These are phyloP conservation scores for Omphalotus guepiniiformis DNA, from an alignment of 768 basidiomycete genomes.

Conservation along the genomic window DNA sequence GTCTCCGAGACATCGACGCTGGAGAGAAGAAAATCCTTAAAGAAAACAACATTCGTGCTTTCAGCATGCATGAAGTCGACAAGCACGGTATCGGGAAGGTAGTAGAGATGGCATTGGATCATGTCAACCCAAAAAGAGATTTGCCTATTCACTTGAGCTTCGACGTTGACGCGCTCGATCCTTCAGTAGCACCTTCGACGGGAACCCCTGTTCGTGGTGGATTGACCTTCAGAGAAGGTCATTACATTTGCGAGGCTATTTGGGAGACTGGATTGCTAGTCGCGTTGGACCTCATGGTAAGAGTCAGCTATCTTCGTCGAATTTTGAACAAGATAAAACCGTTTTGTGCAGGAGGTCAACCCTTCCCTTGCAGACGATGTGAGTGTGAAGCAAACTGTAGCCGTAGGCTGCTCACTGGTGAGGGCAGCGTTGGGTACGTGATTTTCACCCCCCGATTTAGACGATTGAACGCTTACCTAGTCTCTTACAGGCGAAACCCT, in stretches of 20 bases:
- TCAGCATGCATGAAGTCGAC: conserved; percentile 90
- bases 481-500: conserved; percentile 37
- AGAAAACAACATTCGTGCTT: conserved; percentile 77
- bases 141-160: conserved; percentile 93
- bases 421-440: conserved; percentile 74
- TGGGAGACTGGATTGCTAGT: conserved; percentile 91
- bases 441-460: neutral
- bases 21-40: conserved; percentile 86
- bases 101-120: conserved; percentile 93
- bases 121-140: conserved; percentile 82
- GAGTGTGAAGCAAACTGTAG: conserved; percentile 82
- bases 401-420: conserved; percentile 83
- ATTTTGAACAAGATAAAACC: neutral
- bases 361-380: conserved; percentile 79
- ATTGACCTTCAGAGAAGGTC: conserved; percentile 95
- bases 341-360: conserved; percentile 76
- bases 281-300: conserved; percentile 89
- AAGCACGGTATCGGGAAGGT: conserved; percentile 92
- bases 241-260: conserved; percentile 93
- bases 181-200: conserved; percentile 92
- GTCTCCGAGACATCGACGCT: conserved; percentile 87
- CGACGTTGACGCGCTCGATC: conserved; percentile 94
- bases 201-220: conserved; percentile 95
- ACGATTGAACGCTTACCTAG: neutral
- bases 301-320: conserved; percentile 16